Evolutionary conservation across 2,329 filamentous ascomycete species (phyloP).

Genomic region (Xylaria sp.): DNA sequence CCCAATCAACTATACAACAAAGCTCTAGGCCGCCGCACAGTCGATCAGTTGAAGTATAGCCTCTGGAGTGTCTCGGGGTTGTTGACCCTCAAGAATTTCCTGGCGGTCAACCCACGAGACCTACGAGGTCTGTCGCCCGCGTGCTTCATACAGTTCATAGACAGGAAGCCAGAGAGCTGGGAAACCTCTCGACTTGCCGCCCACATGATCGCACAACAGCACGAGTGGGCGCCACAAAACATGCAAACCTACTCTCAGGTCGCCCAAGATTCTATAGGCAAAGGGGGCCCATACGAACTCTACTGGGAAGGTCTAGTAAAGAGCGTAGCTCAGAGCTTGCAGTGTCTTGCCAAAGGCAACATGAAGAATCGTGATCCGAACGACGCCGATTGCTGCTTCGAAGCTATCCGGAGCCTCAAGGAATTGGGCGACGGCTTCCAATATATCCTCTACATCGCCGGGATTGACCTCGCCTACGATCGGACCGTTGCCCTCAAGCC

Average conservation of each 20-base stretch:
- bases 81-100: not conserved
- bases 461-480: constrained; percentile 7
- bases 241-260: not conserved
- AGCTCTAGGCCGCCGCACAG: no score
- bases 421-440: not conserved
- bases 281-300: not conserved
- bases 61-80: not conserved
- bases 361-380: not conserved
- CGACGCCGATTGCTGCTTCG: not conserved
- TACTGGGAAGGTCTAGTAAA: not conserved
- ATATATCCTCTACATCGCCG: not conserved
- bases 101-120: not conserved
- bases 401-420: not conserved
- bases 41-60: no score
- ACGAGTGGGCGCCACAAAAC: not conserved
- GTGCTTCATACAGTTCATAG: not conserved
- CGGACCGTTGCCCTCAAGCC: not conserved
- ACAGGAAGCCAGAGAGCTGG: not conserved
- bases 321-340: not conserved
- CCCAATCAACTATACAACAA: no score
- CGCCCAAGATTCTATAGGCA: no score
- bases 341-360: not conserved
- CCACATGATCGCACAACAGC: not conserved
- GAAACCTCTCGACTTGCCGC: not conserved
- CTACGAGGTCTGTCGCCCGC: not conserved